Conservation (phyloP, 208 protist species). For the Leishmania turanica region DNA sequence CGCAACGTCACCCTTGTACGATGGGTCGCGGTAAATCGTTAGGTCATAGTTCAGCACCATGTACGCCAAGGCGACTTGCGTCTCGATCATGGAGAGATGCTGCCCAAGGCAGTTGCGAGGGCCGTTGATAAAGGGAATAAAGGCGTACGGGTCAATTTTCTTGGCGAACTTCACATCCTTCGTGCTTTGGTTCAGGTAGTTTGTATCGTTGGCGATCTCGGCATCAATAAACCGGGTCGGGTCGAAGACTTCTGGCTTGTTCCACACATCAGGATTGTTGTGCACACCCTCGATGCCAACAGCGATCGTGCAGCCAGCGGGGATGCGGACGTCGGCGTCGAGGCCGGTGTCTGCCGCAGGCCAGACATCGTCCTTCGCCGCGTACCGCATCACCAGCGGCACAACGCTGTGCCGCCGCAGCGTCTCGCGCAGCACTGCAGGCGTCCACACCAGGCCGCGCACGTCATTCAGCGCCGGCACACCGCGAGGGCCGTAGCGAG, state of each 20-base stretch:
- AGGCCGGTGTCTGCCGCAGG: constrained; percentile 76
- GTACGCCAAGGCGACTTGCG: constrained; percentile 79
- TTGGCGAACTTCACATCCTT: constrained; percentile 52
- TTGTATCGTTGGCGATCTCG: constrained; percentile 81
- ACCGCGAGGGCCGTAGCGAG: constrained; percentile 62
- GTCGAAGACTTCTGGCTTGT: constrained; percentile 73
- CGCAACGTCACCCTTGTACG: constrained; percentile 24
- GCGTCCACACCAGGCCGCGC: constrained; percentile 69
- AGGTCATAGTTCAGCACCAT: constrained; percentile 79
- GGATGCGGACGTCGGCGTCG: constrained; percentile 66
- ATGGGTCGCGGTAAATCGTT: constrained; percentile 46
- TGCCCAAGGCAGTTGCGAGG: constrained; percentile 94
- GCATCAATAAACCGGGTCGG: constrained; percentile 84
- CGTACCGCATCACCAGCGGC: constrained; percentile 85
- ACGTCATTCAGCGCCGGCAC: constrained; percentile 66
- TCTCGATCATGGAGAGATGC: constrained; percentile 90
- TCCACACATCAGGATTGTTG: constrained; percentile 80
- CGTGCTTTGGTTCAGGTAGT: constrained; percentile 39
- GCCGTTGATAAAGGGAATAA: constrained; percentile 94
- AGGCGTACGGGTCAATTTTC: constrained; percentile 86
- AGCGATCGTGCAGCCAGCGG: constrained; percentile 74
- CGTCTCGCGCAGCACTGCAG: constrained; percentile 86
- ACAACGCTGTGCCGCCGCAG: constrained; percentile 87
- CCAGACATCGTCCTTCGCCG: constrained; percentile 79
- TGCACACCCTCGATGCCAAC: constrained; percentile 87